Evolutionary conservation across 768 basidiomycete genomes (phyloP), one percentile per base, ranked within the genome.

Genomic region (Myochromella boudieri): DNA sequence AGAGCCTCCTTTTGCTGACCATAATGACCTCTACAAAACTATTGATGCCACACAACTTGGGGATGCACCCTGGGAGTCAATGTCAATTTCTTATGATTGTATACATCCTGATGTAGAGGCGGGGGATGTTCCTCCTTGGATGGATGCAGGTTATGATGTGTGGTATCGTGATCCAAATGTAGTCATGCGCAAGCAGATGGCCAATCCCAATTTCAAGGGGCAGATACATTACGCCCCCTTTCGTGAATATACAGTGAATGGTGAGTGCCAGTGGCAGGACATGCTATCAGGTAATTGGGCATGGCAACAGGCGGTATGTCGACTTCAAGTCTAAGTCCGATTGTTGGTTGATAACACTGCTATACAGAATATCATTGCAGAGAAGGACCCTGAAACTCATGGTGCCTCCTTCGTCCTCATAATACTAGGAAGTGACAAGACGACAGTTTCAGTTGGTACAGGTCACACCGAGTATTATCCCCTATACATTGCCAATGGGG

Each of bases 261-360:
- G 59, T 0, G 53, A 60, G 20, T 51, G 64, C 0, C 59, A 49
- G 4, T 70, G 51, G 43, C 27, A 24, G 2, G 57, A 74, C 54
- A 53, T 76, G 14, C 72, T 75, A 68, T 70, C 69, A 0, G 74
- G 66, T 2, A 59, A 69, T 29, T 75, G 60, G 54, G 68, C 67
- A 2, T 75, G 68, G n/a, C n/a, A n/a, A n/a, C n/a, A n/a, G n/a
- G n/a, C n/a, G n/a, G n/a, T n/a, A n/a, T n/a, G n/a, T n/a, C 69
- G 46, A 56, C n/a, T n/a, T n/a, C n/a, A n/a, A n/a, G n/a, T n/a
- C n/a, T n/a, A n/a, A n/a, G n/a, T n/a, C n/a, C n/a, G n/a, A n/a
- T n/a, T n/a, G n/a, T n/a, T n/a, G n/a, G n/a, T n/a, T n/a, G n/a
- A n/a, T n/a, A n/a, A n/a, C n/a, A n/a, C n/a, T n/a, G n/a, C n/a